These are phyloP conservation scores for Sporobolus alterniflorus DNA, from an alignment of 202 grass and related monocot species.

Conservation along the genomic window DNA sequence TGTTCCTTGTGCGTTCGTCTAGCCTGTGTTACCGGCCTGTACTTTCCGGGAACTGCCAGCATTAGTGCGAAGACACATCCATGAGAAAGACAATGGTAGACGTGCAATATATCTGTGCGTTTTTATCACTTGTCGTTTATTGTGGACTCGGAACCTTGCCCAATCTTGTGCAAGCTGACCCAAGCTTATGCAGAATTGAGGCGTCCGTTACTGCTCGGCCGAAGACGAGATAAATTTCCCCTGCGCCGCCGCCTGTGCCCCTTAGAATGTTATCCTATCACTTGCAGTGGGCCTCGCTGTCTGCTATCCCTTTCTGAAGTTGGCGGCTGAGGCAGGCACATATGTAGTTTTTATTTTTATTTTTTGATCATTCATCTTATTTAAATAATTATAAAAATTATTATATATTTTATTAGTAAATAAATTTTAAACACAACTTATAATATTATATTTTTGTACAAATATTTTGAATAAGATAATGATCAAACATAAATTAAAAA, in stretches of 20 bases:
- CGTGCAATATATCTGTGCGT: background rate
- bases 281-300: conserved; percentile 1
- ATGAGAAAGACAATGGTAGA: background rate
- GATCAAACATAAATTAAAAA: too few relatives aligned
- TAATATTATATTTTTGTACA: too few relatives aligned
- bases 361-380: too few relatives aligned
- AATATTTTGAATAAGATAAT: too few relatives aligned
- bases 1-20: background rate
- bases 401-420: too few relatives aligned
- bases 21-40: conserved; percentile 4
- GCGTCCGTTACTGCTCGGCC: background rate
- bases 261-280: too few relatives aligned
- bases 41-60: background rate
- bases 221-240: background rate
- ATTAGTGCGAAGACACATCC: background rate
- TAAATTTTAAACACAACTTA: too few relatives aligned
- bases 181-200: too few relatives aligned
- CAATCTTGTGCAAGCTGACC: background rate
- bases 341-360: too few relatives aligned
- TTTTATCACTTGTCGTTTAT: background rate
- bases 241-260: background rate
- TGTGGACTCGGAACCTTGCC: background rate
- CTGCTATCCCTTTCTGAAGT: background rate
- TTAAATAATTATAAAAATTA: too few relatives aligned
- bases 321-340: background rate